Percentiles rank a stretch among this genome's conserved stretches.
Evolutionary conservation across 345 rosid species (phyloP).

Genomic region (Rhodamnia rubescens): DNA sequence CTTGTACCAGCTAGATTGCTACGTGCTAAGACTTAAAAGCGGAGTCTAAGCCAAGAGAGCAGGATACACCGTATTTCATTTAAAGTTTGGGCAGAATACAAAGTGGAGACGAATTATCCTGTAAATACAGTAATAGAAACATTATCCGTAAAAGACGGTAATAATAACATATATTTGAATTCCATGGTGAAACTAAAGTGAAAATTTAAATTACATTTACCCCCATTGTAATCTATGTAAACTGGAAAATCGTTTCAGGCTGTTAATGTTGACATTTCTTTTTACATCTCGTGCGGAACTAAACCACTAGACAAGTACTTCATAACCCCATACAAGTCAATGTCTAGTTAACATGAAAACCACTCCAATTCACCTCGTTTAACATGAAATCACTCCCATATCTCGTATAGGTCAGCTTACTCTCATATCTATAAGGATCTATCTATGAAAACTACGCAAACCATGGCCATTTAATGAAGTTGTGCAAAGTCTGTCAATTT

Average conservation of each 20-base stretch:
- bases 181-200: background rate
- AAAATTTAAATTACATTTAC: background rate
- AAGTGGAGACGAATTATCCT: background rate
- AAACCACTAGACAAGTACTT: background rate
- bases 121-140: background rate
- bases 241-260: background rate
- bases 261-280: background rate
- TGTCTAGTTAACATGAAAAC: background rate
- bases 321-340: background rate
- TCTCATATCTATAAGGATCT: background rate
- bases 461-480: background rate
- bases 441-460: background rate
- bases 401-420: background rate
- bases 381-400: background rate
- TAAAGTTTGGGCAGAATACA: background rate
- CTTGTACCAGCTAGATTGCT: background rate
- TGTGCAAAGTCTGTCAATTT: background rate
- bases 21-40: background rate
- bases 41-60: background rate
- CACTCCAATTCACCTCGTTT: background rate
- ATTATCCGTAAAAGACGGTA: background rate
- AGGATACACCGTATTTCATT: background rate
- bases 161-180: background rate
- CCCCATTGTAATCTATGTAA: background rate
- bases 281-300: background rate